phyloP scores from a whole-genome alignment of 2,329 filamentous ascomycete species.

The Ramularia endophylla region DNA sequence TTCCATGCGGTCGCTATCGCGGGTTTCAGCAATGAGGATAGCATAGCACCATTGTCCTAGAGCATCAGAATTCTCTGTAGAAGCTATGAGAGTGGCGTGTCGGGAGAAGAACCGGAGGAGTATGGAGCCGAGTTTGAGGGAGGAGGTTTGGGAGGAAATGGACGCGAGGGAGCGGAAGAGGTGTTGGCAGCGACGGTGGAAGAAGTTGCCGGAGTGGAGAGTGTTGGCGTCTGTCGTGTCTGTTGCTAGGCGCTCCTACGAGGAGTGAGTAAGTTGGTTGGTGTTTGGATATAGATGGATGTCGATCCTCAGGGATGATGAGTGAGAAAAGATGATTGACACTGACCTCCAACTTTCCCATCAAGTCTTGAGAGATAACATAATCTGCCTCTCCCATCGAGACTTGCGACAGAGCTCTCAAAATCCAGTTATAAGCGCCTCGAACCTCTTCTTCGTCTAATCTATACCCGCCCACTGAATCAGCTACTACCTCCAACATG shows the following conservation, averaged over 20 bases:
- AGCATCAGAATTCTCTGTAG: constrained; percentile 1
- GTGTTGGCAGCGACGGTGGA: constrained; percentile 6
- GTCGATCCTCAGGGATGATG: too few species aligned
- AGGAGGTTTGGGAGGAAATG: constrained; percentile 6
- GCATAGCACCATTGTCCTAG: constrained; percentile 11
- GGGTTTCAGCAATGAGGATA: constrained; percentile 3
- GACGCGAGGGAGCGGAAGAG: constrained; percentile 8
- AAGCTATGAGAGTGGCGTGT: constrained; percentile 2
- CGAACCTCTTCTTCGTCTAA: constrained; percentile 7
- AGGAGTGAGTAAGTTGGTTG: too few species aligned
- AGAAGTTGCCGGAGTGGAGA: background rate
- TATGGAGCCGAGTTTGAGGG: constrained; percentile 5
- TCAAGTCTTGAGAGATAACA: constrained; percentile 3
- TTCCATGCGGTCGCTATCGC: constrained; percentile 4
- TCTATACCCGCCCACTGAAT: background rate
- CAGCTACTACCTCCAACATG: background rate
- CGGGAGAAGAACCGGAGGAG: constrained; percentile 7
- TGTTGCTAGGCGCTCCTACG: background rate
- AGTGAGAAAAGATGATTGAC: too few species aligned
- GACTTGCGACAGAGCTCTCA: constrained; percentile 5
- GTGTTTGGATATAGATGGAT: too few species aligned
- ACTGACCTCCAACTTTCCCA: constrained; percentile 2
- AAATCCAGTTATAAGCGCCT: constrained; percentile 6
- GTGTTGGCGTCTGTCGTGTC: background rate
- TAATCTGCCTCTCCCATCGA: constrained; percentile 5